Conservation (phyloP, 2,329 filamentous ascomycete genomes). For the Canariomyces notabilis region DNA sequence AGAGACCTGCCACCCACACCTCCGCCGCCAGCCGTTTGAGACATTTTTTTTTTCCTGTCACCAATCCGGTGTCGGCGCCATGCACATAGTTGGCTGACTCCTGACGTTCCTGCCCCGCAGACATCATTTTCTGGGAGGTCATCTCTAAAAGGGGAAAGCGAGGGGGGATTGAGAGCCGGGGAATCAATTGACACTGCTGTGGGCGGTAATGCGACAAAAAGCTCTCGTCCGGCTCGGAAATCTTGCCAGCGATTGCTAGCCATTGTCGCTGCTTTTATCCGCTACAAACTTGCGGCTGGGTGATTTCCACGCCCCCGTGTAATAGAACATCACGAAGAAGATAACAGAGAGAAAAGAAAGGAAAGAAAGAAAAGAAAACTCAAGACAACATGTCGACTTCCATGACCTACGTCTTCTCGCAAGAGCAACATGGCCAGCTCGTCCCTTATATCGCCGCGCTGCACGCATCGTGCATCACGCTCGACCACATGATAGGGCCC, state of each 20-base stretch:
- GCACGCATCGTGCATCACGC: conserved; percentile 54
- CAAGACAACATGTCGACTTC: conserved; percentile 21
- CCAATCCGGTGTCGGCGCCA: conserved; percentile 14
- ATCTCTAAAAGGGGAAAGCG: conserved; percentile 2
- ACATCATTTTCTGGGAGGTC: background rate
- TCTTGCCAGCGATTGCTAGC: conserved; percentile 2
- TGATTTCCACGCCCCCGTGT: background rate
- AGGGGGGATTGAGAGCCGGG: conserved; percentile 5
- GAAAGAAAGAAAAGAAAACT: background rate
- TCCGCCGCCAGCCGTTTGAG: conserved; percentile 17
- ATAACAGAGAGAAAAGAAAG: background rate
- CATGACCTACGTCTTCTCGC: conserved; percentile 40
- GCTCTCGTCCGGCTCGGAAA: background rate
- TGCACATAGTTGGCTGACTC: conserved; percentile 18
- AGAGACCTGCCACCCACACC: conserved; percentile 4
- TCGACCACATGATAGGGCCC: conserved; percentile 51
- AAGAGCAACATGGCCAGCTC: conserved; percentile 44
- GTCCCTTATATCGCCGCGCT: conserved; percentile 53
- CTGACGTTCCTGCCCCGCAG: conserved; percentile 5
- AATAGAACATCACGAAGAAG: background rate
- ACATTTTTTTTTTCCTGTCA: conserved; percentile 22
- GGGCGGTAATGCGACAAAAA: conserved; percentile 15
- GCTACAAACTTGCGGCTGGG: background rate
- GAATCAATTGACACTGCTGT: conserved; percentile 5
- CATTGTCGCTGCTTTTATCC: background rate